phyloP scores from a whole-genome alignment of 176 grass and related monocot genomes.

The Coix lacrymajobi region DNA sequence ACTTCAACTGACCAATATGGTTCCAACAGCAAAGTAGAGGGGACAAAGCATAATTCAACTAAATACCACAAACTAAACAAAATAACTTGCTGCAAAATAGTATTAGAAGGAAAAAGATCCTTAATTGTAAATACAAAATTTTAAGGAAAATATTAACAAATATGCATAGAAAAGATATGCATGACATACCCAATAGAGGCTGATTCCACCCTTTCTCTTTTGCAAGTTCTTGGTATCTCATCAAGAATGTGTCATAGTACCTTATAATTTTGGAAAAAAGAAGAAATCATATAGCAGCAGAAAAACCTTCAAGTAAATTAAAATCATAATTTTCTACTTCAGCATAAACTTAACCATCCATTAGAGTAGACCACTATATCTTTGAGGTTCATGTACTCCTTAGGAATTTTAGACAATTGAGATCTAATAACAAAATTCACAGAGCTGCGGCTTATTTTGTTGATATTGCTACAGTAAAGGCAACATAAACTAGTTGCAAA shows the following conservation, averaged over 20 bases:
- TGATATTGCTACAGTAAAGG: neutral
- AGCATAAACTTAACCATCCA: neutral
- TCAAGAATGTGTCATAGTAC: constrained; percentile 90
- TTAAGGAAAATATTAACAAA: neutral
- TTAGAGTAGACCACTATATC: neutral
- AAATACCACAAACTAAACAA: constrained; percentile 6
- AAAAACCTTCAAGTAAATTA: neutral
- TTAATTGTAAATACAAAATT: neutral
- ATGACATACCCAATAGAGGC: constrained; percentile 70
- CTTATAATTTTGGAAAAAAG: constrained; percentile 28
- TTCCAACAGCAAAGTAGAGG: neutral
- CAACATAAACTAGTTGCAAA: neutral
- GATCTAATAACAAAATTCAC: neutral
- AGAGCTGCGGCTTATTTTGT: neutral
- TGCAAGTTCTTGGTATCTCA: constrained; percentile 81
- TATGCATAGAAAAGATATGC: neutral
- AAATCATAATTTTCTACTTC: neutral
- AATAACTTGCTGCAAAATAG: neutral
- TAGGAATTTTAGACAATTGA: neutral
- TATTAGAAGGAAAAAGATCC: neutral
- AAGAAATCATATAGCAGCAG: neutral
- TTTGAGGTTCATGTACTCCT: neutral
- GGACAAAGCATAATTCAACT: neutral
- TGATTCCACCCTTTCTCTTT: constrained; percentile 69
- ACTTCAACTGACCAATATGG: neutral